Conservation (phyloP, 2,329 filamentous ascomycete genomes). For the Talaromyces albobiverticillius region DNA sequence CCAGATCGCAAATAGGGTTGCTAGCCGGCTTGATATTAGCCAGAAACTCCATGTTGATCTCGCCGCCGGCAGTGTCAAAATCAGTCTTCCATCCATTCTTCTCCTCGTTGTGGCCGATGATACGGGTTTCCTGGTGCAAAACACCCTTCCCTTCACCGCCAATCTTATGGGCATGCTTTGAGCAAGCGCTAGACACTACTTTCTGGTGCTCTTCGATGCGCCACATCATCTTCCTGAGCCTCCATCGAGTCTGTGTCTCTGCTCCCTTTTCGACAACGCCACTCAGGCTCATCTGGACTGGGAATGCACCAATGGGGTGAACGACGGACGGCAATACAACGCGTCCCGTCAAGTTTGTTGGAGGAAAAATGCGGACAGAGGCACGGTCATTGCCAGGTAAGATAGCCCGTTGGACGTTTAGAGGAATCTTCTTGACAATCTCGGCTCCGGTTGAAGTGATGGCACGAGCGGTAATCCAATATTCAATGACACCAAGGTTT, state of each 20-base stretch:
- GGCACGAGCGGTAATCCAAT: conserved; percentile 69
- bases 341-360: conserved; percentile 86
- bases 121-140: conserved; percentile 69
- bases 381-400: conserved; percentile 77
- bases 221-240: conserved; percentile 88
- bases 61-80: conserved; percentile 63
- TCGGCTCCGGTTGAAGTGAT: conserved; percentile 59
- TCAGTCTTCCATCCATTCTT: conserved; percentile 89
- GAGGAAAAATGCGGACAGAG: conserved; percentile 91
- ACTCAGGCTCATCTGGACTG: conserved; percentile 74
- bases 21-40: conserved; percentile 59
- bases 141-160: conserved; percentile 67
- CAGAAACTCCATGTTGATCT: conserved; percentile 78
- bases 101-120: conserved; percentile 76
- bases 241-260: conserved; percentile 76
- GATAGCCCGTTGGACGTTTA: conserved; percentile 77
- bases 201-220: conserved; percentile 84
- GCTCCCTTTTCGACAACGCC: conserved; percentile 74
- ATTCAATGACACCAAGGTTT: conserved; percentile 69
- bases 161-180: conserved; percentile 67
- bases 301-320: conserved; percentile 80
- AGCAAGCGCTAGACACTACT: conserved; percentile 74
- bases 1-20: conserved; percentile 74
- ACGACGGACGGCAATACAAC: conserved; percentile 80
- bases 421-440: conserved; percentile 63